A percentile compares a stretch with the other conserved stretches of the same genome.
Conservation (phyloP, 2,329 filamentous ascomycete genomes). For the Aureobasidium sp. region DNA sequence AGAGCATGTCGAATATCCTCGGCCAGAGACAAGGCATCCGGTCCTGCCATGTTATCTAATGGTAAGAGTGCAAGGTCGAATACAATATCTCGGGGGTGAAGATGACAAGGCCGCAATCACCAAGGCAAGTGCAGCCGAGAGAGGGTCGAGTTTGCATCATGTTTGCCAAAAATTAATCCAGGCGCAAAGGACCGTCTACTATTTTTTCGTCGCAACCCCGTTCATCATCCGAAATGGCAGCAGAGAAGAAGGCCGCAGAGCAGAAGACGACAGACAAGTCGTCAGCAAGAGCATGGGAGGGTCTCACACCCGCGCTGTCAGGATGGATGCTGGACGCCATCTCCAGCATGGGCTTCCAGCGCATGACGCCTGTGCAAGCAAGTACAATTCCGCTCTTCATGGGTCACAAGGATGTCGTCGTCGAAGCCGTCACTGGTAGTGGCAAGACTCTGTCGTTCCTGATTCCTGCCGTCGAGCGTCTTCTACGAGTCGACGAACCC, state of each 20-base stretch:
- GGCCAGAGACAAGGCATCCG: not conserved
- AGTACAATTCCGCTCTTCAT: conserved; percentile 83
- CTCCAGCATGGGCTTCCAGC: conserved; percentile 71
- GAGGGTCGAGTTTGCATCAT: conserved; percentile 8
- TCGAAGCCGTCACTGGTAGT: conserved; percentile 85
- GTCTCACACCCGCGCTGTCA: conserved; percentile 60
- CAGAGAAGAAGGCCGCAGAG: not conserved
- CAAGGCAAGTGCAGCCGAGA: conserved; percentile 8
- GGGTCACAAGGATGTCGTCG: conserved; percentile 84
- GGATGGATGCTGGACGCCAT: conserved; percentile 84
- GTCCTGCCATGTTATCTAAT: not conserved
- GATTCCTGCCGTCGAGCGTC: conserved; percentile 72
- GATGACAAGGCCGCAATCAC: not conserved
- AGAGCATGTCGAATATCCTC: not conserved
- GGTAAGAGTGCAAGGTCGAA: not conserved
- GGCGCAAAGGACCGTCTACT: not conserved
- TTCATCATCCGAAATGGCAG: not conserved
- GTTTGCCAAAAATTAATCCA: conserved; percentile 5
- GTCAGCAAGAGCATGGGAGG: conserved; percentile 54
- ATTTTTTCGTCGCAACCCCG: not conserved
- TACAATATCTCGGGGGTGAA: not conserved
- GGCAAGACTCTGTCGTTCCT: conserved; percentile 85
- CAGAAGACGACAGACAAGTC: conserved; percentile 15
- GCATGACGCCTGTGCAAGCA: conserved; percentile 92
- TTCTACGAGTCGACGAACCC: conserved; percentile 71